Conservation (phyloP, 257 asterid genomes). For the Hygrophila difformis region DNA sequence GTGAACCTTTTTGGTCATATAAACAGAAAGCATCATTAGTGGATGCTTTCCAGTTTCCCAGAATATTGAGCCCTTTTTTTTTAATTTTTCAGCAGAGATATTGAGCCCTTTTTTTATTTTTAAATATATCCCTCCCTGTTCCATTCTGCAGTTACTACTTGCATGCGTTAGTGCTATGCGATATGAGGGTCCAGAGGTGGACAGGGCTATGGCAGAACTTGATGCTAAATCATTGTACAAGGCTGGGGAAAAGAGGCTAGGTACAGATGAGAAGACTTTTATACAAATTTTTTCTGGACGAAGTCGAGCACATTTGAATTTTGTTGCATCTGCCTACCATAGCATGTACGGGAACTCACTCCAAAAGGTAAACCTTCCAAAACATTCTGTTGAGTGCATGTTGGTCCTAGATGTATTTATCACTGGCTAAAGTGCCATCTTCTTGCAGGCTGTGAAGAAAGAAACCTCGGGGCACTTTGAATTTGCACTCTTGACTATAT, state of each 20-base stretch:
- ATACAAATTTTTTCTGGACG: slow-evolving; percentile 59
- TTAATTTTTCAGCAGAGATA: too few species aligned
- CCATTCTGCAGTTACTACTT: slow-evolving; percentile 54
- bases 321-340: slow-evolving; percentile 57
- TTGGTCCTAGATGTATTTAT: not conserved
- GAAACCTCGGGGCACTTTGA: slow-evolving; percentile 81
- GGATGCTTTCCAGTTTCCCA: too few species aligned
- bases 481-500: slow-evolving; percentile 59
- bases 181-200: slow-evolving; percentile 92
- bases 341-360: slow-evolving; percentile 57
- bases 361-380: slow-evolving; percentile 37
- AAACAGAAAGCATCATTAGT: too few species aligned
- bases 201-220: slow-evolving; percentile 46
- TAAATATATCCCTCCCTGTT: not conserved
- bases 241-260: slow-evolving; percentile 87
- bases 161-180: slow-evolving; percentile 42
- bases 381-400: not conserved
- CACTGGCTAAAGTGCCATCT: slow-evolving; percentile 13
- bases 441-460: slow-evolving; percentile 68
- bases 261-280: slow-evolving; percentile 84
- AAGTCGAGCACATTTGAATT: slow-evolving; percentile 70
- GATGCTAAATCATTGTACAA: slow-evolving; percentile 84
- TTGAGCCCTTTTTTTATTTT: not conserved
- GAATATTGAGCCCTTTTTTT: too few species aligned
- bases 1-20: not conserved